A percentile compares a stretch with the other conserved stretches of the same genome.
Conservation (phyloP, 2,329 filamentous ascomycete genomes). For the Claviceps maximensis region DNA sequence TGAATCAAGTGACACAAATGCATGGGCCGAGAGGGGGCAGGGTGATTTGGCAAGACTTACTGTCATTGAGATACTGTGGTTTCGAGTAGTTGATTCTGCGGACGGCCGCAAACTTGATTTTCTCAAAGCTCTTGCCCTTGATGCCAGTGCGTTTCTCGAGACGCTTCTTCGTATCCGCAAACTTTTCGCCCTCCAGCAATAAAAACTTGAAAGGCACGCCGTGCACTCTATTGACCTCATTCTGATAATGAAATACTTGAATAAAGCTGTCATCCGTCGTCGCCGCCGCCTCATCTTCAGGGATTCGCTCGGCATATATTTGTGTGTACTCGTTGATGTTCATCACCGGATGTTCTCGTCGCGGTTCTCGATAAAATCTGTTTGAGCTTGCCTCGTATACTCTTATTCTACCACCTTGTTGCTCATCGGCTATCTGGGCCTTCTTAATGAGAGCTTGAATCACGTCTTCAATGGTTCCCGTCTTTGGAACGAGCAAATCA, state of each 20-base stretch:
- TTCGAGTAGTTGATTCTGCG: conserved; percentile 59
- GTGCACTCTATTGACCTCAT: conserved; percentile 71
- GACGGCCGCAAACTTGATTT: conserved; percentile 89
- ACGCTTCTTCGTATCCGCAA: conserved; percentile 88
- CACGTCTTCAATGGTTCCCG: conserved; percentile 66
- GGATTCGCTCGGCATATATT: conserved; percentile 69
- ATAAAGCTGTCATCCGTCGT: conserved; percentile 48
- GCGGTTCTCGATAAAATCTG: conserved; percentile 72
- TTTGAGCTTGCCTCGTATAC: conserved; percentile 73
- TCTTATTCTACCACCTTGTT: conserved; percentile 54
- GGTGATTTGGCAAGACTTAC: conserved; percentile 37
- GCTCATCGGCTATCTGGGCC: conserved; percentile 62
- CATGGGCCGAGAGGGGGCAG: too few relatives aligned
- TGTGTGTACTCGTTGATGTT: conserved; percentile 76
- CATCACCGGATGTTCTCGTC: conserved; percentile 57
- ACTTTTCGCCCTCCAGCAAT: conserved; percentile 72
- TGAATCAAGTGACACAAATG: neutral
- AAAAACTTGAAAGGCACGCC: conserved; percentile 87
- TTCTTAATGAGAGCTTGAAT: conserved; percentile 68
- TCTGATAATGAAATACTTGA: conserved; percentile 83
- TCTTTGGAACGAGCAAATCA: conserved; percentile 80
- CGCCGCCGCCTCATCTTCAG: conserved; percentile 54
- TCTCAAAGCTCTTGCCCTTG: conserved; percentile 96
- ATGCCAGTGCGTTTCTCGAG: conserved; percentile 84
- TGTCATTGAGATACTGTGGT: conserved; percentile 74